Base-by-base conservation (phyloP, 208 protist species). In the Angomonas ambiguus region DNA sequence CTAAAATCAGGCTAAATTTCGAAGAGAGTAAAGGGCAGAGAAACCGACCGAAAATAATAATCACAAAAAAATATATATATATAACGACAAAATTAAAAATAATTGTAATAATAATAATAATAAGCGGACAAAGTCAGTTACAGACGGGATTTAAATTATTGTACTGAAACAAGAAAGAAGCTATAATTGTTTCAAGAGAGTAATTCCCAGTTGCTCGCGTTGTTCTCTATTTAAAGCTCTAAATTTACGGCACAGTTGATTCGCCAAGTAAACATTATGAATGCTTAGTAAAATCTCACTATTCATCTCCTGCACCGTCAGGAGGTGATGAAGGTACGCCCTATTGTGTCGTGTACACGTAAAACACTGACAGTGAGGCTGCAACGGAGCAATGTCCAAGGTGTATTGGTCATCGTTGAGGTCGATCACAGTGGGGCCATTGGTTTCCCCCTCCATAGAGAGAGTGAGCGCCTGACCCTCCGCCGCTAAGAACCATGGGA, bases 281-380 rank as follows among this genome's bases (percentile, higher is more conserved):
- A 94, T 92, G 4, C 64, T 57, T 27, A 96, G 77, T 27, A 96
- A 64, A 53, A 91, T 92, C 16, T 73, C 62, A 63, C 83, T 91
- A 59, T 93, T 94, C 88, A 96, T 96, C 63, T 96, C 91, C 49
- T 94, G 88, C 33, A 94, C 87, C 3, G 83, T 87, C 16, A 94
- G 79, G 35, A 96, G 72, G 58, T 96, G 91, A 53, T 94, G 88
- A 30, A 96, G 57, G 67, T 96, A 96, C 4, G 83, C 88, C 4
- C 84, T 74, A 27, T 70, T 79, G 74, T 96, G 88, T 10, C 85
- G 69, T 49, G 53, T 69, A 64, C 91, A 96, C 6, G 88, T 91
- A 64, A 82, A 91, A 67, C 91, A 96, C 22, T 32, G 13, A 66
- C 91, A 96, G 31, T 67, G 64, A 4, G 32, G 51, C 4, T 53